A percentile compares a stretch with the other conserved stretches of the same genome.
Evolutionary conservation across 2,329 filamentous ascomycete species (phyloP).

Genomic region (Calonectria naviculata): DNA sequence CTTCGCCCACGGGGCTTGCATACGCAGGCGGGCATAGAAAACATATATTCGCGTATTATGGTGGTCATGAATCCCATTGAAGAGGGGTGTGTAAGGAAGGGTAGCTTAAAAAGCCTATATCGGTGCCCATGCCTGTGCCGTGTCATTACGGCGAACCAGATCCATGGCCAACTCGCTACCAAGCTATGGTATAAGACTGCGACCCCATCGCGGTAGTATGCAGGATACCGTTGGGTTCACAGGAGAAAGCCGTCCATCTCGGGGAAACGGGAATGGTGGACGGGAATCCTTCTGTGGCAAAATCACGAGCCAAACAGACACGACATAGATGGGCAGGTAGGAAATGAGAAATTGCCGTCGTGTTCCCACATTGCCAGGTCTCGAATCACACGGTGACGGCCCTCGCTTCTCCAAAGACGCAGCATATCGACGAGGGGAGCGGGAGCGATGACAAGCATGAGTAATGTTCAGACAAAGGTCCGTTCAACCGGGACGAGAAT

Average conservation of each 20-base stretch:
- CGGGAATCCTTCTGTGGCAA: background rate
- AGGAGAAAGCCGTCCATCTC: conserved; percentile 7
- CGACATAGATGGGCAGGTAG: background rate
- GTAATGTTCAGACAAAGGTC: conserved; percentile 14
- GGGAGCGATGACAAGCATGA: conserved; percentile 6
- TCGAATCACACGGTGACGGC: background rate
- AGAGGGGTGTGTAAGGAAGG: conserved; percentile 4
- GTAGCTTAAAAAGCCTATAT: conserved; percentile 6
- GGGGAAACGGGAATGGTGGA: conserved; percentile 2
- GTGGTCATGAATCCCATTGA: background rate
- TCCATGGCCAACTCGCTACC: background rate
- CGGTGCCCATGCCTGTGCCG: background rate
- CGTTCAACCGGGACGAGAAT: background rate
- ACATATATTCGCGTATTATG: conserved; percentile 5
- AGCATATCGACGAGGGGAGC: background rate
- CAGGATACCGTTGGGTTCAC: background rate
- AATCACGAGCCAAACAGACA: background rate
- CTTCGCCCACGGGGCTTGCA: background rate
- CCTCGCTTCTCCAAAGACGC: background rate
- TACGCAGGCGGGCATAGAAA: background rate
- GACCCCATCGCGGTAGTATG: conserved; percentile 4
- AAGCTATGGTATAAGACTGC: background rate
- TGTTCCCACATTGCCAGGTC: background rate
- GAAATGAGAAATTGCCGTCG: background rate
- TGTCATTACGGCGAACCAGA: background rate